These are phyloP conservation scores for Xylariaceae sp. DNA, from an alignment of 2,329 filamentous ascomycete species.

Conservation along the genomic window DNA sequence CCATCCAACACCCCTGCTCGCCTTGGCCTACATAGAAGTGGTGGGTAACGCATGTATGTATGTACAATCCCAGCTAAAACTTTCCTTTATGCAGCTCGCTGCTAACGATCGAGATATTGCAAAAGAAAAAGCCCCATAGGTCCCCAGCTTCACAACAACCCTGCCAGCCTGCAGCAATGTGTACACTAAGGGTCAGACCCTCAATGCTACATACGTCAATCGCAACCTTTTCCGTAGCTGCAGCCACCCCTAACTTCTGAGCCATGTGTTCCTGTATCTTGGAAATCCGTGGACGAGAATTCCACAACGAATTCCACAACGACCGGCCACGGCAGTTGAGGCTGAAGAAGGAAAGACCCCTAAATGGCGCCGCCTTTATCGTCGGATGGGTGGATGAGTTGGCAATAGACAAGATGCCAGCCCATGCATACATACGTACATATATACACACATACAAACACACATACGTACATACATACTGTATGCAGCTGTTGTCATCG, in stretches of 20 bases:
- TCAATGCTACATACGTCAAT: background rate
- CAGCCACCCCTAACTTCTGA: background rate
- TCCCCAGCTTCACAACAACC: background rate
- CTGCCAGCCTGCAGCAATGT: background rate
- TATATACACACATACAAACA: too few species aligned
- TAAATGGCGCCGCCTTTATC: background rate
- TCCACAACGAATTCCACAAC: background rate
- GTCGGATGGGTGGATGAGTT: background rate
- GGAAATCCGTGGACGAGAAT: background rate
- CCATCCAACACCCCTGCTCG: background rate
- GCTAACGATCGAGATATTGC: background rate
- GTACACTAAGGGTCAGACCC: background rate
- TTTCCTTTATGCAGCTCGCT: background rate
- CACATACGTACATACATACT: background rate
- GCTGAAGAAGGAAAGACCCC: background rate
- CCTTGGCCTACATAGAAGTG: background rate
- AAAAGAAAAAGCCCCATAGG: background rate
- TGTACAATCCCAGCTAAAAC: background rate
- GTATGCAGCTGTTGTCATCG: background rate
- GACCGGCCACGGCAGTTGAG: background rate
- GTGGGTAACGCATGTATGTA: background rate
- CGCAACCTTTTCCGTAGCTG: background rate
- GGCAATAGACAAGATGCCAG: background rate
- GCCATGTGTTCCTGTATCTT: background rate
- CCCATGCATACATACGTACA: background rate